Evolutionary conservation across 192 early-diverging fungal species (phyloP), one percentile per base, ranked within the genome.

Genomic region (Gigaspora rosea): DNA sequence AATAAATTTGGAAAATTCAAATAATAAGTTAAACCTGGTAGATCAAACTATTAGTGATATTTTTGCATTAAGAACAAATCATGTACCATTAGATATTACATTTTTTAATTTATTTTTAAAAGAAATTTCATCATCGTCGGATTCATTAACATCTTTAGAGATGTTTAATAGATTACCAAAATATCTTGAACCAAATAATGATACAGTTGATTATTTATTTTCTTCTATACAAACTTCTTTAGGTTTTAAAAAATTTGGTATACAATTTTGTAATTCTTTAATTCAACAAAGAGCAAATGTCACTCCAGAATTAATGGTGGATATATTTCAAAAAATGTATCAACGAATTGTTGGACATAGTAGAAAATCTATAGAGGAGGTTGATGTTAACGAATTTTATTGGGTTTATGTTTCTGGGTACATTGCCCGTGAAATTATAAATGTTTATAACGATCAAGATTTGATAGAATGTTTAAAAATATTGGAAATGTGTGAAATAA

Each of bases 141-240:
- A 48, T 20, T 46, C 18, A 6, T 36, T n/a, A 22, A 13, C 16
- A 32, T 10, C 46, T 12, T 59, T 41, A 22, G 22, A 47, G n/a
- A 58, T 48, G 22, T 73, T 69, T 8, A 69, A 73, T 46, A 46
- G 11, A 56, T 35, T 73, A 16, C 56, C 71, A 13, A 57, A 13
- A 15, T 32, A n/a, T 36, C 56, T 73, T 58, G 32, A 47, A 56
- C 71, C 56, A 46, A 73, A 73, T 59, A 32, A 73, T 3, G 15
- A n/a, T n/a, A 73, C 54, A 13, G 33, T 59, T 7, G 50, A 73
- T 15, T 46, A 46, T 36, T 73, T 73, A 73, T 73, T 73, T 73
- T 58, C 71, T 7, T 35, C 33, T 73, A 59, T 73, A 61, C n/a
- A 27, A 11, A 46, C 54, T 20, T 35, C 32, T 10, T 11, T 15